Base-by-base conservation (phyloP, 495 filamentous ascomycete genomes). In the Trichoderma asperelloides region DNA sequence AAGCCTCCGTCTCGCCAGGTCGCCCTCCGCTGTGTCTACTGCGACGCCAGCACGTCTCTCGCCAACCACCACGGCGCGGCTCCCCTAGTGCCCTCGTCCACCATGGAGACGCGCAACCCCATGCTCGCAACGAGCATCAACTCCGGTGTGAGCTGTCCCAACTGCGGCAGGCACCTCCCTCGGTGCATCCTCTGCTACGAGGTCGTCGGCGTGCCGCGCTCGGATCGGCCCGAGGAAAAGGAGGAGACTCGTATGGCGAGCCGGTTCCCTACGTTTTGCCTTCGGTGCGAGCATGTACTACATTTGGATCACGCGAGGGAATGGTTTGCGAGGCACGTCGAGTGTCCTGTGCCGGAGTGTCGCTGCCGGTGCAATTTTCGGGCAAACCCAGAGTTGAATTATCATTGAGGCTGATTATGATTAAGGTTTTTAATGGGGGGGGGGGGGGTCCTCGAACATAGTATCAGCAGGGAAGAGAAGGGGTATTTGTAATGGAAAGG, bases 321-420 rank as follows among this genome's bases (percentile, higher is more conserved):
- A 70, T 98, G 95, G 95, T 98, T 98, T 75, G 80, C 77, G 40
- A 82, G 84, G 65, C 89, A 96, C 75, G 82, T 79, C 65, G 86
- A 93, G 70, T 98, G 95, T 77, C 92, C 95, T 0, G 91, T 96
- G 23, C 88, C 92, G 1, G 93, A 95, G 70, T 98, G 95, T 76
- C 80, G 84, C 70, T 98, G 95, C 76, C 84, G 87, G 70, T 98
- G 95, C 79, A 86, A 85, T 71, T 78, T 78, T 60, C 71, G 77
- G 68, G 76, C 76, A 27, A 81, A 81, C 65, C 79, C 79, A 64
- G 81, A 82, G 74, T 62, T 82, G 71, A 78, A 76, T 66, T 83
- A 83, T 70, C 73, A 69, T 21, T 81, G 68, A 37, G 25, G 60
- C 16, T 55, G 6, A 16, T 45, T 2, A 25, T 1, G 9, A 27